These are phyloP conservation scores for Termitomyces sp. DNA, from an alignment of 768 basidiomycete genomes.

Conservation along the genomic window DNA sequence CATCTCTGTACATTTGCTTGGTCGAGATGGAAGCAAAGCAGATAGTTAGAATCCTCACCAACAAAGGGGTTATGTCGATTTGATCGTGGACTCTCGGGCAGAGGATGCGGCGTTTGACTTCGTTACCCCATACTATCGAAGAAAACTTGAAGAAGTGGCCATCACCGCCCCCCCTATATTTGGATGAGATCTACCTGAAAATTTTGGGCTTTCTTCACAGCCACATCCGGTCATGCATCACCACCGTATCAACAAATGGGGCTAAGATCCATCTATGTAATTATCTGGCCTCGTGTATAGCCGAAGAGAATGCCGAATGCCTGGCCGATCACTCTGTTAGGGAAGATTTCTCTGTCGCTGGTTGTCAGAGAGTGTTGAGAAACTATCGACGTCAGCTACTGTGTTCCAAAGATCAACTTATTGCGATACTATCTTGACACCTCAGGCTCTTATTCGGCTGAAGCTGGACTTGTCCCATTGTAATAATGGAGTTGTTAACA, in stretches of 20 bases:
- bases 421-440: neutral
- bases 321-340: conserved; percentile 13
- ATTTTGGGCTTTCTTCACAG: conserved; percentile 9
- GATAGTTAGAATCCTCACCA: neutral
- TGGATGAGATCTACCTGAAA: conserved; percentile 9
- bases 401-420: neutral
- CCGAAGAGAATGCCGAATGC: conserved; percentile 17
- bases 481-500: too few relatives aligned
- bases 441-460: too few relatives aligned
- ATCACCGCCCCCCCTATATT: neutral
- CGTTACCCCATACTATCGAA: conserved; percentile 18
- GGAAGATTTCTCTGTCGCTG: conserved; percentile 3
- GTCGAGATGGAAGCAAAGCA: neutral
- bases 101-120: conserved; percentile 32
- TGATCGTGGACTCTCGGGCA: conserved; percentile 9
- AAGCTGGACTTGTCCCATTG: too few relatives aligned
- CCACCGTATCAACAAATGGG: conserved; percentile 23
- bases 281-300: conserved; percentile 5
- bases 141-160: neutral
- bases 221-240: conserved; percentile 16
- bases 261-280: conserved; percentile 4
- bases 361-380: conserved; percentile 1
- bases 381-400: neutral
- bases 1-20: neutral
- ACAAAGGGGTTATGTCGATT: conserved; percentile 6